These are phyloP conservation scores for Apiospora koreana DNA, from an alignment of 2,329 filamentous ascomycete genomes.

Conservation along the genomic window DNA sequence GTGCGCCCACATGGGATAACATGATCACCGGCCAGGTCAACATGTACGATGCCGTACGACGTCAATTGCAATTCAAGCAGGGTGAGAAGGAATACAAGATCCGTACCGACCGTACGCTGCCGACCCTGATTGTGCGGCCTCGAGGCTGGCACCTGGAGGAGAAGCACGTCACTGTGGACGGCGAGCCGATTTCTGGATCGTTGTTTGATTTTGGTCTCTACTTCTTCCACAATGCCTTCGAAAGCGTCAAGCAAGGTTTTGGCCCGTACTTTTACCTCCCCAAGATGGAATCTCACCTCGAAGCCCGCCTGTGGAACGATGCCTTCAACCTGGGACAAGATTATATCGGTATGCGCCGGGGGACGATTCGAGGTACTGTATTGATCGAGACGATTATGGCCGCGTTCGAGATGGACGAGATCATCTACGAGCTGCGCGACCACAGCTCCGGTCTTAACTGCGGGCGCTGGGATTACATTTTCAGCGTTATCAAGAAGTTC, in stretches of 20 bases:
- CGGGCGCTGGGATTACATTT: conserved; percentile 99
- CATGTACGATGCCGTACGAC: conserved; percentile 92
- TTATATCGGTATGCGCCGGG: conserved; percentile 83
- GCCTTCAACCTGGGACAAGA: conserved; percentile 96
- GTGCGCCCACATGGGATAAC: conserved; percentile 96
- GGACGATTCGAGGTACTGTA: conserved; percentile 92
- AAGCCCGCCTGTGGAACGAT: conserved; percentile 97
- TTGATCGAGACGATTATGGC: conserved; percentile 97
- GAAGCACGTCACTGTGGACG: conserved; percentile 96
- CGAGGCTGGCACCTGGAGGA: conserved; percentile 98
- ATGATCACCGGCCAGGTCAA: conserved; percentile 99
- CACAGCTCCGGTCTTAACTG: conserved; percentile 97
- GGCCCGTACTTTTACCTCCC: conserved; percentile 98
- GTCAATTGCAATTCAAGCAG: conserved; percentile 94
- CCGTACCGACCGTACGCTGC: conserved; percentile 79
- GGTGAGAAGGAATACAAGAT: conserved; percentile 97
- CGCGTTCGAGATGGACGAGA: conserved; percentile 99
- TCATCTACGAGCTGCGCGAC: conserved; percentile 98
- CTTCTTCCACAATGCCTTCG: conserved; percentile 97
- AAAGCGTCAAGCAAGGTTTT: conserved; percentile 78
- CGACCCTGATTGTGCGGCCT: conserved; percentile 91
- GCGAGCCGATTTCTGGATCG: conserved; percentile 87
- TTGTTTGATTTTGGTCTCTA: conserved; percentile 98
- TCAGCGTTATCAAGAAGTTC: conserved; percentile 99
- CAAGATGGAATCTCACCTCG: conserved; percentile 97